Base-by-base conservation (phyloP, 2,329 filamentous ascomycete genomes). In the Biscogniauxia mediterranea region DNA sequence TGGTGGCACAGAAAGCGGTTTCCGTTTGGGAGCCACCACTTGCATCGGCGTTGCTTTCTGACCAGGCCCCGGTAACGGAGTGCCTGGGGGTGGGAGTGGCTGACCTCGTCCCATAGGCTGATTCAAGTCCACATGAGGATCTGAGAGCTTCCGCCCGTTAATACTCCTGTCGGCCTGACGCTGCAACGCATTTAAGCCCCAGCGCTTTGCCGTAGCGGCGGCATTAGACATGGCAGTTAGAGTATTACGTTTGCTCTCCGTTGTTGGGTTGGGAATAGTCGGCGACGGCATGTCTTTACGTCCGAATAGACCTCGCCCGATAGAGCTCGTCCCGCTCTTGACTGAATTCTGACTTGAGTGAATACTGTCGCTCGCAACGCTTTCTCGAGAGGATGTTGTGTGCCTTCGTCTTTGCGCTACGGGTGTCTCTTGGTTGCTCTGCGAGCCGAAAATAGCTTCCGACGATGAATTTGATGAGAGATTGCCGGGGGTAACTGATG, bases 61-160 rank as follows among this genome's bases (percentile, higher is more conserved):
- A 1, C 69, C 71, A 1, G 73, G 73, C 1, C 69, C 66, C 1
- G 73, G 73, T 13, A 74, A 66, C 11, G 73, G 73, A 5, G 68
- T 73, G 9, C 72, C 73, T 0, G 73, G 72, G 8, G 73, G 72
- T 5, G 73, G 73, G 2, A 75, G 61, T 1, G 73, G 73, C 19
- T 74, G 72, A 6, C 73, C 73, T 8, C 73, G 71, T 15, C 73
- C 73, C 73, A 75, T 75, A 21, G 73, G 73, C 55, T 72, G 70
- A 58, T 72, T 74, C 9, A 74, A 62, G 55, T 74, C 72, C 15
- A 74, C 62, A 1, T 67, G 68, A 21, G 71, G 65, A 57, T 75
- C 72, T 5, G 73, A 71, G 15, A 70, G 60, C 56, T 73, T 74
- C 26, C 70, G 69, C 25, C 70, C 70, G 49, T 73, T 69, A 8